Evolutionary conservation across 1,284 basidiomycete species (phyloP).

Genomic region (Papiliotrema laurentii): DNA sequence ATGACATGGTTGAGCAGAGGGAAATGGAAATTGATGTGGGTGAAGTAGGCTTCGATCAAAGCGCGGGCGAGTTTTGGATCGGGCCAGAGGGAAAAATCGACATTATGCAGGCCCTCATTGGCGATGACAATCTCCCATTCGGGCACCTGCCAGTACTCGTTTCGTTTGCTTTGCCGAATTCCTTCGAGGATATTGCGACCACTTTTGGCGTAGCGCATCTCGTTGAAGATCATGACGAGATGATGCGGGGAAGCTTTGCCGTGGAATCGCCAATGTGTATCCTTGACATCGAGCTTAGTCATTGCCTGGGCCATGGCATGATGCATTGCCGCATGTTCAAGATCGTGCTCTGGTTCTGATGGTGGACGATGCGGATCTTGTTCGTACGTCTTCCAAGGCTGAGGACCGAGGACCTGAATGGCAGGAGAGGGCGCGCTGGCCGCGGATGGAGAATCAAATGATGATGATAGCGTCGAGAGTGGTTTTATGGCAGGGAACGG

Average conservation of each 20-base stretch:
- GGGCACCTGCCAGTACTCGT: conserved; percentile 44
- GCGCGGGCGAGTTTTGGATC: conserved; percentile 55
- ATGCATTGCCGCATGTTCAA: conserved; percentile 13
- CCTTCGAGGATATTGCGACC: conserved; percentile 23
- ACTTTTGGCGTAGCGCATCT: conserved; percentile 54
- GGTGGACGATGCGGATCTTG: conserved; percentile 26
- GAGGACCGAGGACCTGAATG: conserved; percentile 22
- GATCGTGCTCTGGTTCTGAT: conserved; percentile 4
- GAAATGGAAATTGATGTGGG: conserved; percentile 57
- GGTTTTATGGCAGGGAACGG: conserved; percentile 36
- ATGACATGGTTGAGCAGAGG: conserved; percentile 74
- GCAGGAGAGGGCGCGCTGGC: conserved; percentile 20
- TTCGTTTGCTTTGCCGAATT: conserved; percentile 28
- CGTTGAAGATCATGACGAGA: conserved; percentile 62
- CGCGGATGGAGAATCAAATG: conserved; percentile 11
- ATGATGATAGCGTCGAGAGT: conserved; percentile 4
- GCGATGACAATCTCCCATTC: conserved; percentile 46
- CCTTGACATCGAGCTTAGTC: conserved; percentile 32
- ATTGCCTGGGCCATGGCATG: conserved; percentile 26
- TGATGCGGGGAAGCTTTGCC: conserved; percentile 67
- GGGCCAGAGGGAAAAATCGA: conserved; percentile 45
- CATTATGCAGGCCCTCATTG: conserved; percentile 29
- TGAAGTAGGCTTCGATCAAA: conserved; percentile 69
- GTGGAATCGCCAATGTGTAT: conserved; percentile 56
- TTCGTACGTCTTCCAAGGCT: conserved; percentile 34